Conservation (phyloP, 208 protist species). For the Naegleria fowleri region DNA sequence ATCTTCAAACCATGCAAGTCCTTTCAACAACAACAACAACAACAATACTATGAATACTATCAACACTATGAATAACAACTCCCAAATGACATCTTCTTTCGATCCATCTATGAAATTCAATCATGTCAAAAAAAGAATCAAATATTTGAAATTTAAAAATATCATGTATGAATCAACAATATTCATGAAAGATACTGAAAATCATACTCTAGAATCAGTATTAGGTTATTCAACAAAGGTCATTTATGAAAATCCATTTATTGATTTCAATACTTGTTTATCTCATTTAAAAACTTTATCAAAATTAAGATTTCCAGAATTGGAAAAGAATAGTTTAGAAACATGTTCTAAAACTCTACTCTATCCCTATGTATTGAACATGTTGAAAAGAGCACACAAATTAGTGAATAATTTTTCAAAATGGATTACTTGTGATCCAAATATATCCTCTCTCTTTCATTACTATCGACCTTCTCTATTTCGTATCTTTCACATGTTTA, state of each 20-base stretch:
- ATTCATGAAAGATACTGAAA: background rate
- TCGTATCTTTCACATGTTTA: background rate
- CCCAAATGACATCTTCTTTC: no score
- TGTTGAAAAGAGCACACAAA: background rate
- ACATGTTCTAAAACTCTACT: background rate
- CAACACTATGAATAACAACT: no score
- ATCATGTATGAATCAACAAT: background rate
- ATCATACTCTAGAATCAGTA: background rate
- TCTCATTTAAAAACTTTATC: background rate
- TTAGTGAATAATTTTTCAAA: conserved; percentile 1
- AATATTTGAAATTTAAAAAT: background rate
- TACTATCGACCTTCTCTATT: background rate
- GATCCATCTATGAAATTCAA: no score
- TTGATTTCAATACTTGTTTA: background rate
- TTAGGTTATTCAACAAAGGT: background rate
- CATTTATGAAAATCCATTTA: background rate
- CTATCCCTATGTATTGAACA: background rate
- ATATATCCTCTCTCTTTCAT: background rate
- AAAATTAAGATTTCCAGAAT: background rate
- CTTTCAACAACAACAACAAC: no score
- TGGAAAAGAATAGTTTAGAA: background rate
- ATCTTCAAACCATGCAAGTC: no score
- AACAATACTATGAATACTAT: no score
- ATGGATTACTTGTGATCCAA: background rate
- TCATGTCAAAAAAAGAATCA: background rate